Evolutionary conservation across 768 basidiomycete genomes (phyloP).

Genomic region (Kwoniella mangroviensis): DNA sequence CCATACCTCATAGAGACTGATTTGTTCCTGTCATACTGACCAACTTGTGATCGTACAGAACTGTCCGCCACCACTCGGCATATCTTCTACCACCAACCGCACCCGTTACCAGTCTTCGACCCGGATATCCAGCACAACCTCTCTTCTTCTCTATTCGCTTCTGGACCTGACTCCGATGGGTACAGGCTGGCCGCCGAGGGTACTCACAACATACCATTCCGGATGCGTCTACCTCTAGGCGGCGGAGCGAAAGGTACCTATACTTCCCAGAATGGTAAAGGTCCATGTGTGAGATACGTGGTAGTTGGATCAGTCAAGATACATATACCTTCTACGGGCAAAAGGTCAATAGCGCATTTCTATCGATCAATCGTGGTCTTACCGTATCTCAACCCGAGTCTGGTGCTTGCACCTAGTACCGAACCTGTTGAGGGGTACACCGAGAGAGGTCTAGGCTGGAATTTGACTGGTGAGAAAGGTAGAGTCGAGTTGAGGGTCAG

Average conservation of each 20-base stretch:
- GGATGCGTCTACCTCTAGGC: slow-evolving; percentile 69
- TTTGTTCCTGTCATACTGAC: slow-evolving; percentile 3
- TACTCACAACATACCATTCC: slow-evolving; percentile 72
- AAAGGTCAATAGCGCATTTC: slow-evolving; percentile 82
- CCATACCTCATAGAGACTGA: background rate
- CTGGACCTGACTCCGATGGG: slow-evolving; percentile 58
- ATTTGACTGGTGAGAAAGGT: slow-evolving; percentile 68
- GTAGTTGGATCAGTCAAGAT: slow-evolving; percentile 79
- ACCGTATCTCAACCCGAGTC: slow-evolving; percentile 71
- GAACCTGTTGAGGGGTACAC: slow-evolving; percentile 67
- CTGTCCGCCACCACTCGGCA: slow-evolving; percentile 60
- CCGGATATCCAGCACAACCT: slow-evolving; percentile 59
- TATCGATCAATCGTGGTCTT: slow-evolving; percentile 81
- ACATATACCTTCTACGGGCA: slow-evolving; percentile 67
- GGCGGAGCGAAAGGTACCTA: slow-evolving; percentile 66
- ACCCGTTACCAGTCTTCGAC: slow-evolving; percentile 61
- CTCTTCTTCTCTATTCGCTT: slow-evolving; percentile 44
- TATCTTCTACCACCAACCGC: slow-evolving; percentile 79
- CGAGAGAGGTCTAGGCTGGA: slow-evolving; percentile 62
- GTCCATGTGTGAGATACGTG: slow-evolving; percentile 75
- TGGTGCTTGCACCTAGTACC: slow-evolving; percentile 67
- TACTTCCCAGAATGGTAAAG: slow-evolving; percentile 61
- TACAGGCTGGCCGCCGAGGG: slow-evolving; percentile 66
- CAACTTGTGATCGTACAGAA: slow-evolving; percentile 8
- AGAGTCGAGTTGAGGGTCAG: slow-evolving; percentile 70